These are phyloP conservation scores for Cutaneotrichosporon cavernicola DNA, from an alignment of 1,284 basidiomycete genomes.

Conservation along the genomic window DNA sequence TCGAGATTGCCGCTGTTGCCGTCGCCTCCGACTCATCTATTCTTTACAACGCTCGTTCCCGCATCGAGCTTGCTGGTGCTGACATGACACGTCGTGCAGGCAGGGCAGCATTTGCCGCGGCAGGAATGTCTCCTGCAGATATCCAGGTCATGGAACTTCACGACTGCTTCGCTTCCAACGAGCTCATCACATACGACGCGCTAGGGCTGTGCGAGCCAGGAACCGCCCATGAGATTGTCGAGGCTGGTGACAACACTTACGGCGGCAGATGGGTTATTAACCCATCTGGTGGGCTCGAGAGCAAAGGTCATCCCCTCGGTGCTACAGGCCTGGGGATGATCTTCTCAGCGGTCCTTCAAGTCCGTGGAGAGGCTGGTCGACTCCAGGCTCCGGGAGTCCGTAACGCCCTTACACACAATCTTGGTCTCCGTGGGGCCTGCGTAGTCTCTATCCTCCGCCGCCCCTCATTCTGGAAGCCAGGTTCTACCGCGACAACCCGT, in stretches of 20 bases:
- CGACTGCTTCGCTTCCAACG: constrained; percentile 30
- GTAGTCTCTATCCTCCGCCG: constrained; percentile 25
- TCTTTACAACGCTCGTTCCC: constrained; percentile 23
- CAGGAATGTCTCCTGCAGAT: constrained; percentile 18
- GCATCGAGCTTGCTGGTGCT: constrained; percentile 25
- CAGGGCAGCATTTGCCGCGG: constrained; percentile 19
- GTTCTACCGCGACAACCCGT: constrained; percentile 16
- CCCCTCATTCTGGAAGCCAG: constrained; percentile 20
- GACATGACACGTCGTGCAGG: constrained; percentile 24
- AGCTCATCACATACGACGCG: constrained; percentile 27
- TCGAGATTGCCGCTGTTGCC: constrained; percentile 23
- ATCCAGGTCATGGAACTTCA: constrained; percentile 30
- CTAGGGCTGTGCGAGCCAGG: constrained; percentile 21
- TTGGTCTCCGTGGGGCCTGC: constrained; percentile 26
- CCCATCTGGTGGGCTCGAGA: constrained; percentile 27
- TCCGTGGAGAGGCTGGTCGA: constrained; percentile 23
- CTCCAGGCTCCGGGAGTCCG: constrained; percentile 25
- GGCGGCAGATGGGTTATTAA: constrained; percentile 28
- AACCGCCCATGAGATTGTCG: constrained; percentile 23
- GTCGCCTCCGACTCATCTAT: constrained; percentile 22
- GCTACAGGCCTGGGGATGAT: constrained; percentile 29
- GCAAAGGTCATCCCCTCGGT: constrained; percentile 29
- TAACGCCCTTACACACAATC: constrained; percentile 26
- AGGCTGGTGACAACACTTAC: constrained; percentile 26
- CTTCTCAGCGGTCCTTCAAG: constrained; percentile 27